Conservation (phyloP, 495 filamentous ascomycete genomes). For the Cladorrhinum samala region DNA sequence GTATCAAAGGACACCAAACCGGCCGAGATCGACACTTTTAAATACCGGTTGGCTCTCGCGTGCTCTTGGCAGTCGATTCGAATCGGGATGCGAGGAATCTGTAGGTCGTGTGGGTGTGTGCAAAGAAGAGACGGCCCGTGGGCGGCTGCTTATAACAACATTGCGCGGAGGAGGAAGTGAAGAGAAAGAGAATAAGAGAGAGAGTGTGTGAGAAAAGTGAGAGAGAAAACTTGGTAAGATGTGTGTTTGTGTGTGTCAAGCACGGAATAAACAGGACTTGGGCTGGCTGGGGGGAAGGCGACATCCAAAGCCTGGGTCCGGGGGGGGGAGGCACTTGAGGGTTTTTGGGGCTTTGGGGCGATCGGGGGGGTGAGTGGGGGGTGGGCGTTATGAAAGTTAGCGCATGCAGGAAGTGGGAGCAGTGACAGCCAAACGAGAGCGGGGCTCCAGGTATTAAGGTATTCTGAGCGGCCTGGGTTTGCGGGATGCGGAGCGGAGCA, state of each 20-base stretch:
- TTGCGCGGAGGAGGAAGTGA: conserved; percentile 1
- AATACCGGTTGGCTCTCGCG: conserved; percentile 23
- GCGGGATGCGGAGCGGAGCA: too few species aligned
- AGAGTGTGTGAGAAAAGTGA: not conserved
- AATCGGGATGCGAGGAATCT: not conserved
- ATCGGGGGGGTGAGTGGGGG: conserved; percentile 4
- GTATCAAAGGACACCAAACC: conserved; percentile 18
- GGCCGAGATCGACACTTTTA: conserved; percentile 26
- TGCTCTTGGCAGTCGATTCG: conserved; percentile 18
- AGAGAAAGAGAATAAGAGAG: not conserved
- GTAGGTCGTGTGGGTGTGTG: not conserved
- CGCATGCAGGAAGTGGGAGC: not conserved
- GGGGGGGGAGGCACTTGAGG: conserved; percentile 15
- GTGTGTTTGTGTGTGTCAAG: not conserved
- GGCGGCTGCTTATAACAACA: conserved; percentile 13
- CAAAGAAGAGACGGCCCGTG: conserved; percentile 8
- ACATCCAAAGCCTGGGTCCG: conserved; percentile 13
- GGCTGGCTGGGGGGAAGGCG: conserved; percentile 1
- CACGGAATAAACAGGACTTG: conserved; percentile 6
- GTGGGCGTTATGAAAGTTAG: not conserved
- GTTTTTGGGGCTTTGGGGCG: conserved; percentile 1
- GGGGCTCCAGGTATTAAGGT: not conserved
- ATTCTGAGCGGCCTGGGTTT: not conserved
- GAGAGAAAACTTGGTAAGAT: conserved; percentile 2
- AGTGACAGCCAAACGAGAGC: not conserved